Base-by-base conservation (phyloP, 169 alveolate species). In the Plasmodium vivax region DNA sequence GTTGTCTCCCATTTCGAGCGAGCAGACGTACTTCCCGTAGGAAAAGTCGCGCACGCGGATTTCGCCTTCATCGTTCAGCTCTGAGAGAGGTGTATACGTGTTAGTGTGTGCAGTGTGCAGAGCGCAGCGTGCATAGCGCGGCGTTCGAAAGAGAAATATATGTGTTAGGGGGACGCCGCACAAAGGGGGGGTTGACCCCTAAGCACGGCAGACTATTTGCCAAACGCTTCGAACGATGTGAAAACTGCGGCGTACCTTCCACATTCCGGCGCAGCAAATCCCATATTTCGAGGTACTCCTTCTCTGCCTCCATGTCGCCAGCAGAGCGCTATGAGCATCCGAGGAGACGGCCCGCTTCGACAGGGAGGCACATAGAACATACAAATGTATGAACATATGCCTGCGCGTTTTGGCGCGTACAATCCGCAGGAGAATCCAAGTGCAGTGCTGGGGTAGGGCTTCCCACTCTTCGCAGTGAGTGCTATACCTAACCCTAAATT, bases 1-100 rank as follows among this genome's bases (percentile, higher is more conserved):
- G 19, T 71, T 72, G 62, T 82, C 85, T 43, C 95, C 95, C 47
- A 92, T 47, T 82, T 92, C 95, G 5, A 82, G 84, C 9, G 92
- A 82, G 38, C 95, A 92, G 9, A 72, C 51, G 47, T 92, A 83
- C 45, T 83, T 92, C 58, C 27, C 84, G 36, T 47, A 83, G 6
- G 85, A 73, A 68, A 92, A 92, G 56, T 82, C 81, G 54, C 62
- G 27, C 68, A 34, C 73, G 45, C 62, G 71, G 54, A 81, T 92
- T 62, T 81, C 92, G 36, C 74, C 95, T 27, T 92, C 85, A 71
- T 92, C 92, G 19, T 62, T 54, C 58, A 92, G 47, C 1, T 58
- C 95, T 92, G 68, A 12, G 36, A 10, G 45, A 58, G 80, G 38
- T 36, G 47, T 9, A 7, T 16, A 23, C 9, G 62, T 43, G n/a